Conservation (phyloP, 139 green algal species). For the Chlamydomonas sp. region DNA sequence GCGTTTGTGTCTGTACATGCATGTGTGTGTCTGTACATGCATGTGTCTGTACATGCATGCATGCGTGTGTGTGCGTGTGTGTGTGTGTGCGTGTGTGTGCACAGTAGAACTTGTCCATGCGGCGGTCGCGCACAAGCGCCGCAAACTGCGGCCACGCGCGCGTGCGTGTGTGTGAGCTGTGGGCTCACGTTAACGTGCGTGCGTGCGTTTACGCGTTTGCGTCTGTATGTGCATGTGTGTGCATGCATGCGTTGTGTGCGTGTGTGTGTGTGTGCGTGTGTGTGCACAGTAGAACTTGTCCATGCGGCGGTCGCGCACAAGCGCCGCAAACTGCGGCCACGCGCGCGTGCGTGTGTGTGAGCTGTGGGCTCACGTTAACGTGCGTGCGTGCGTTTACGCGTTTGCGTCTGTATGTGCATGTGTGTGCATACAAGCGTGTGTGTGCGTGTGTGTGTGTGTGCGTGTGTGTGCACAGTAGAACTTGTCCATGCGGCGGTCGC, state of each 20-base stretch:
- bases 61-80: neutral
- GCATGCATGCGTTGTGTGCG: conserved; percentile 12
- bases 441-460: too few relatives aligned
- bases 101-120: conserved; percentile 14
- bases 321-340: neutral
- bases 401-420: neutral
- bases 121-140: neutral
- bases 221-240: neutral
- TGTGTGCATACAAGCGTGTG: conserved; percentile 4
- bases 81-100: too few relatives aligned
- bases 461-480: too few relatives aligned
- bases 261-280: too few relatives aligned
- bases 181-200: conserved; percentile 14
- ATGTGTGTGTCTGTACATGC: neutral
- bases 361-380: conserved; percentile 22
- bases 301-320: neutral
- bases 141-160: neutral
- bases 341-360: neutral
- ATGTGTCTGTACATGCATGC: conserved; percentile 9
- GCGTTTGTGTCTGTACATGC: conserved; percentile 8
- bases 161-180: conserved; percentile 8
- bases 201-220: conserved; percentile 1
- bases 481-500: too few relatives aligned
- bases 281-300: conserved; percentile 14
- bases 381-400: neutral